Base-by-base conservation (phyloP, 345 rosid species). In the Turnera subulata region DNA sequence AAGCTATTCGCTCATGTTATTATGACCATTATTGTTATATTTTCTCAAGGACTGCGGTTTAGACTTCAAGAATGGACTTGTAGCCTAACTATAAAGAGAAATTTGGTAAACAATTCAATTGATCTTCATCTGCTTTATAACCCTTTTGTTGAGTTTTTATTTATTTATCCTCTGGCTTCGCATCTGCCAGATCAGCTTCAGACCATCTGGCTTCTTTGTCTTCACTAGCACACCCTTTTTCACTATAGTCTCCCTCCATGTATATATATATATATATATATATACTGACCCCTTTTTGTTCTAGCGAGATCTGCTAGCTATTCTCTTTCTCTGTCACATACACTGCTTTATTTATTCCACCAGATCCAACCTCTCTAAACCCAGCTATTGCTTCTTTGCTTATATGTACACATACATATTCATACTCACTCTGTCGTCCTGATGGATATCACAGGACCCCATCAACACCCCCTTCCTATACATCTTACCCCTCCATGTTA, bases 401-500 rank as follows among this genome's bases (percentile, higher is more conserved):
- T 43, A 4, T 1, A 24, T 46, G 23, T 48, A 29, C 37, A 15
- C 6, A 45, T 18, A n/a, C 33, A n/a, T n/a, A n/a, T n/a, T n/a
- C 37, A 37, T 20, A 61, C n/a, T n/a, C n/a, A 60, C 59, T 29
- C 53, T 61, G 39, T 73, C 59, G 35, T 69, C 52, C 78, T 85
- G 77, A 84, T 78, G 80, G 69, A 61, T 47, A 64, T 84, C 91
- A 84, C 91, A 84, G 65, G 85, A 49, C 50, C 68, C 63, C 72
- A 54, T 74, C 71, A 56, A 49, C 70, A 16, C 40, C 45, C 25
- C 45, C 16, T 38, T n/a, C 22, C 45, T 8, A 54, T 13, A 52
- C 52, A 66, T 70, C 65, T 73, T 42, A 14, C 58, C 47, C 65
- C 80, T 64, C 12, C 45, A 4, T 42, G n/a, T 16, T 11, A 11